Base-by-base conservation (phyloP, 2,329 filamentous ascomycete genomes). In the Falciphora oryzae region DNA sequence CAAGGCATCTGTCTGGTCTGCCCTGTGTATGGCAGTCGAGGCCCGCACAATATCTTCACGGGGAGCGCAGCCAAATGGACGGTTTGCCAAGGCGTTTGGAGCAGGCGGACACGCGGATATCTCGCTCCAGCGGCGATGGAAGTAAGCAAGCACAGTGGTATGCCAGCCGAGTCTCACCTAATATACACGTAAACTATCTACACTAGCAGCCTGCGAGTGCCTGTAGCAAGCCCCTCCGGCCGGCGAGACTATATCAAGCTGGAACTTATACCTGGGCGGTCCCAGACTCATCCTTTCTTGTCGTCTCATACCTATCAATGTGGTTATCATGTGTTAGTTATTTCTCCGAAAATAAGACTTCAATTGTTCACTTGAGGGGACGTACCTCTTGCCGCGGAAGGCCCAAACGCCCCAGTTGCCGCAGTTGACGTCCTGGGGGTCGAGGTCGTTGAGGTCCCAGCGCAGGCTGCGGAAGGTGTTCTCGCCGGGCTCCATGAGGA, bases 381-480 rank as follows among this genome's bases (percentile, higher is more conserved):
- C 44, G 22, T 85, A 97, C 86, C 94, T 90, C 86, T 99, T 99
- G 71, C 95, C 95, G 78, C 95, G 87, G 81, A 99, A 99, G 18
- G 90, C 93, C 92, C 96, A 99, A 2, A 97, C 82, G 14, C 95
- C 95, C 92, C 93, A 99, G 77, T 99, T 99, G 64, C 95, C 94
- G 73, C 92, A 96, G 71, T 89, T 97, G 67, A 98, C 82, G 76
- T 98, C 95, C 73, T 96, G 91, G 8, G 94, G 93, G 75, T 97
- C 95, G 68, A 95, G 80, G 73, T 99, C 96, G 73, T 99, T 97
- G 72, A 99, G 77, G 78, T 99, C 96, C 96, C 96, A 99, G 71
- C 94, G 84, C 74, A 97, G 77, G 79, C 95, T 99, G 72, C 94
- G 85, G 81, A 99, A 99, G 22, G 83, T 84, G 73, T 99, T 99